A percentile compares a stretch with the other conserved stretches of the same genome.
Evolutionary conservation across 1,139 yeast genomes (phyloP).

Genomic region (Taphrina pruni): DNA sequence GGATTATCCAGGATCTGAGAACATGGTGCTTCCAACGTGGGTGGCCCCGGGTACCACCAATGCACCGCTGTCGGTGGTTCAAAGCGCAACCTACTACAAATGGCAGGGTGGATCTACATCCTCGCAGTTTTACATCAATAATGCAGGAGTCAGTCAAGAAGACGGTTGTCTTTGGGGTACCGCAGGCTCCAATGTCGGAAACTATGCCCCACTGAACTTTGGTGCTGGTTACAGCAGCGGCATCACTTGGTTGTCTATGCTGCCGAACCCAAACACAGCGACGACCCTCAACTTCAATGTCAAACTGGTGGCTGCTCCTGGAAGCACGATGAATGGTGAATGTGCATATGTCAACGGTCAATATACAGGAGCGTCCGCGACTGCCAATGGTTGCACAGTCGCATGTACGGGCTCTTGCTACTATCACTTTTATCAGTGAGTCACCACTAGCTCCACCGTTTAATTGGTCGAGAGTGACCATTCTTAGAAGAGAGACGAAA

Average conservation of each 20-base stretch:
- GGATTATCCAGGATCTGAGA: conserved; percentile 98
- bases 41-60: conserved; percentile 67
- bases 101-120: conserved; percentile 85
- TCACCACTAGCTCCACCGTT: not conserved
- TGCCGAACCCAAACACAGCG: conserved; percentile 74
- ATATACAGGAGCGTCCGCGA: conserved; percentile 60
- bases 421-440: conserved; percentile 18
- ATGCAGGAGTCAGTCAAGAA: conserved; percentile 87
- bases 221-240: conserved; percentile 90
- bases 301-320: conserved; percentile 76
- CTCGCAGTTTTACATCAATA: conserved; percentile 94
- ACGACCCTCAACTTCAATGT: conserved; percentile 81
- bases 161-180: conserved; percentile 96
- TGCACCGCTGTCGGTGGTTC: conserved; percentile 76
- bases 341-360: conserved; percentile 81
- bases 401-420: conserved; percentile 78
- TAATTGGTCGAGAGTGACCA: not conserved
- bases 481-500: not conserved
- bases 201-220: conserved; percentile 96
- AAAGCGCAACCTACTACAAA: conserved; percentile 72
- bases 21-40: conserved; percentile 92
- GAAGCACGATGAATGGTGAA: conserved; percentile 69
- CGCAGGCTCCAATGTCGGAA: conserved; percentile 79
- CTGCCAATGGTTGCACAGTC: conserved; percentile 62
- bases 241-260: conserved; percentile 81